A percentile compares a stretch with the other conserved stretches of the same genome.
phyloP scores from a whole-genome alignment of 2,329 filamentous ascomycete species.

The Neurospora crassa region DNA sequence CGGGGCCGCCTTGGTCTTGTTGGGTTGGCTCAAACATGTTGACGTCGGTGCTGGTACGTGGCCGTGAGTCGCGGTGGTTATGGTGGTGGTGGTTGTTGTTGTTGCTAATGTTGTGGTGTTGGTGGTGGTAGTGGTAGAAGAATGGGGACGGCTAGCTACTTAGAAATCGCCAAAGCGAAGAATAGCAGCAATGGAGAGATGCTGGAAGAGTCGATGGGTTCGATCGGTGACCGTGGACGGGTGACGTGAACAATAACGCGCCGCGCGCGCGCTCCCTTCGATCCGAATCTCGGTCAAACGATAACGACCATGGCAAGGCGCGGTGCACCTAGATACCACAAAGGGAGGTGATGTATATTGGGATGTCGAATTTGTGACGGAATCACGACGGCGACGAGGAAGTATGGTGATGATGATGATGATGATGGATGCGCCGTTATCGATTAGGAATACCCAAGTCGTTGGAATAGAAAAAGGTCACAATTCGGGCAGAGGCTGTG shows the following conservation, averaged over 20 bases:
- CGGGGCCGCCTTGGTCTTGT: constrained; percentile 38
- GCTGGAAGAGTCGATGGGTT: neutral
- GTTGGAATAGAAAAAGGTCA: neutral
- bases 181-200: neutral
- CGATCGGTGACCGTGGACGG: neutral
- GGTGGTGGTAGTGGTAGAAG: neutral
- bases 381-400: neutral
- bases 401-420: neutral
- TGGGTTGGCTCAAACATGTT: constrained; percentile 51
- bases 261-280: neutral
- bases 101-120: neutral
- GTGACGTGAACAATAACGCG: neutral
- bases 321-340: neutral
- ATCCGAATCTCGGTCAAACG: neutral
- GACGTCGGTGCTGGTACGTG: neutral
- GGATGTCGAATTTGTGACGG: neutral
- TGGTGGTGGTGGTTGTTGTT: neutral
- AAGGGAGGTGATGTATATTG: neutral
- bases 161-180: neutral
- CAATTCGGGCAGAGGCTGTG: neutral
- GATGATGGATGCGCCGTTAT: neutral
- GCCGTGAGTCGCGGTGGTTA: neutral
- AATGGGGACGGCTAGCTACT: neutral
- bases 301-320: neutral
- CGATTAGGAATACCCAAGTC: neutral